Evolutionary conservation across 1,139 yeast genomes (phyloP).

Genomic region (Ogataea hybrid): DNA sequence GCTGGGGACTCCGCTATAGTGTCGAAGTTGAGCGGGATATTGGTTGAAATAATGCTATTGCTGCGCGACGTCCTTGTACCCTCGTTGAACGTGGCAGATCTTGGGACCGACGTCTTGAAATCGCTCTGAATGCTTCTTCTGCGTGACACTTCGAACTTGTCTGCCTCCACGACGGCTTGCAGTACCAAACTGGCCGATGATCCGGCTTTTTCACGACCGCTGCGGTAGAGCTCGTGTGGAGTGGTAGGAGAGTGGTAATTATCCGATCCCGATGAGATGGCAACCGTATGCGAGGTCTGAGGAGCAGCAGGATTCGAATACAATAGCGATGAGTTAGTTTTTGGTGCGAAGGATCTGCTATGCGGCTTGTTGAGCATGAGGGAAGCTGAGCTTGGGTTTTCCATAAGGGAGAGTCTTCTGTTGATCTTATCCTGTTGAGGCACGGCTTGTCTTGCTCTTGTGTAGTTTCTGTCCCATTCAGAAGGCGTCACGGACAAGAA

Average conservation of each 20-base stretch:
- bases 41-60: constrained; percentile 17
- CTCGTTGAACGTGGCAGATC: constrained; percentile 42
- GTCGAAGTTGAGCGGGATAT: constrained; percentile 20
- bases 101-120: constrained; percentile 28
- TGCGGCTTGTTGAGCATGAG: constrained; percentile 28
- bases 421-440: constrained; percentile 31
- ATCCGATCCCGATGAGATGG: constrained; percentile 39
- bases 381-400: constrained; percentile 37
- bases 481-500: constrained; percentile 80
- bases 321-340: constrained; percentile 38
- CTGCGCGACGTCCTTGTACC: constrained; percentile 16
- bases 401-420: constrained; percentile 41
- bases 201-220: constrained; percentile 31
- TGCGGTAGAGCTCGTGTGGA: constrained; percentile 13
- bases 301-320: constrained; percentile 50
- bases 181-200: constrained; percentile 62
- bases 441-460: constrained; percentile 26
- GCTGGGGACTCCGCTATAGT: constrained; percentile 33
- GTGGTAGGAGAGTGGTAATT: constrained; percentile 9
- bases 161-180: constrained; percentile 66
- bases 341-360: constrained; percentile 43
- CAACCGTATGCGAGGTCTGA: constrained; percentile 54
- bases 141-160: constrained; percentile 37
- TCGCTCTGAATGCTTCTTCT: constrained; percentile 29
- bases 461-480: constrained; percentile 78